These are phyloP conservation scores for Lasiosphaeriaceae sp. DNA, from an alignment of 495 filamentous ascomycete genomes.

Conservation along the genomic window DNA sequence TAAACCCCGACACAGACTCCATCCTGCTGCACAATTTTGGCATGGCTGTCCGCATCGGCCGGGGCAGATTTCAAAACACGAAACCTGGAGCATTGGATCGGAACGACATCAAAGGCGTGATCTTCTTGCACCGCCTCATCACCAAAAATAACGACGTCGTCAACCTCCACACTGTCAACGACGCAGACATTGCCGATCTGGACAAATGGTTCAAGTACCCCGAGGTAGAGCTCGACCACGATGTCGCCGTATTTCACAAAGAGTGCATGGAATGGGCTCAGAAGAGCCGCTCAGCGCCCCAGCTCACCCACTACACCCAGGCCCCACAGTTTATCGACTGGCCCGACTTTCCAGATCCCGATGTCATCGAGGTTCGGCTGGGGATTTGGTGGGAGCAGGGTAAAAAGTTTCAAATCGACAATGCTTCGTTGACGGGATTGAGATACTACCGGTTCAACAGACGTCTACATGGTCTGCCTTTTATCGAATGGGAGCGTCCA, in stretches of 20 bases:
- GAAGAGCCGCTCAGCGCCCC: neutral
- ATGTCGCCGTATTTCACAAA: neutral
- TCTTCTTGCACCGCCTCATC: neutral
- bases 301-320: neutral
- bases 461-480: no score
- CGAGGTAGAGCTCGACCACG: neutral
- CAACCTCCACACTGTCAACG: neutral
- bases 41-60: neutral
- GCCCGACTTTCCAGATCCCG: neutral
- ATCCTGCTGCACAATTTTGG: constrained; percentile 38
- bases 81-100: neutral
- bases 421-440: no score
- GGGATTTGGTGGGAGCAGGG: no score
- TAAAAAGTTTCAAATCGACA: no score
- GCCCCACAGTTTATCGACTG: neutral
- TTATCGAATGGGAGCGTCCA: neutral
- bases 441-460: no score
- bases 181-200: neutral
- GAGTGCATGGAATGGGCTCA: neutral
- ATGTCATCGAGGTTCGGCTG: no score
- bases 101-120: neutral
- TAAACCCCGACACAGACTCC: constrained; percentile 23
- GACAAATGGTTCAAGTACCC: neutral
- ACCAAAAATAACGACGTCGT: neutral
- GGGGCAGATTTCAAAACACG: neutral